These are phyloP conservation scores for Botryotinia convoluta DNA, from an alignment of 2,329 filamentous ascomycete species.

Conservation along the genomic window DNA sequence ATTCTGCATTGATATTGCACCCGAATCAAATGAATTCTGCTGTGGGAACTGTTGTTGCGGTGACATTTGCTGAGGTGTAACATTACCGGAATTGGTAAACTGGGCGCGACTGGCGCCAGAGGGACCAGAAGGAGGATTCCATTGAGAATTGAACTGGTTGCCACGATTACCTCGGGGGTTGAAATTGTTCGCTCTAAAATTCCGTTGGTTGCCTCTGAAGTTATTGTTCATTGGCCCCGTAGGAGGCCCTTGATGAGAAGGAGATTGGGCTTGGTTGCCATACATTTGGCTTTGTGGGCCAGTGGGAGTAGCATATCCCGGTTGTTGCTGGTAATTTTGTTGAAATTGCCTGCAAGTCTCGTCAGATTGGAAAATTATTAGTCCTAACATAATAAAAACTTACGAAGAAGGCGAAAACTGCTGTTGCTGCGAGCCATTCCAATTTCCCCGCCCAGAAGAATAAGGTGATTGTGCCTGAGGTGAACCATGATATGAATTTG, in stretches of 20 bases:
- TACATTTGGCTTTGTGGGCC: slow-evolving; percentile 56
- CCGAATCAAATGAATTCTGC: slow-evolving; percentile 27
- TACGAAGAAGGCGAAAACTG: slow-evolving; percentile 48
- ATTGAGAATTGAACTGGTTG: slow-evolving; percentile 65
- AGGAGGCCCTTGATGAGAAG: slow-evolving; percentile 53
- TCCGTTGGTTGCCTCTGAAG: slow-evolving; percentile 48
- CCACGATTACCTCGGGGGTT: slow-evolving; percentile 42
- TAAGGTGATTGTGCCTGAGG: slow-evolving; percentile 63
- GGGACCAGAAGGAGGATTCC: slow-evolving; percentile 55
- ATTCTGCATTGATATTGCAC: slow-evolving; percentile 36
- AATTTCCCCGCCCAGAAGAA: slow-evolving; percentile 51
- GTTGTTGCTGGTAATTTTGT: slow-evolving; percentile 58
- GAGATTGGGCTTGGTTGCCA: slow-evolving; percentile 43
- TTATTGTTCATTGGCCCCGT: slow-evolving; percentile 55
- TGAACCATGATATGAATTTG: slow-evolving; percentile 56
- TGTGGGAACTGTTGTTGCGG: slow-evolving; percentile 35
- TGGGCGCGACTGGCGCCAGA: slow-evolving; percentile 51
- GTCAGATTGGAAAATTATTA: slow-evolving; percentile 39
- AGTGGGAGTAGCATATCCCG: slow-evolving; percentile 51
- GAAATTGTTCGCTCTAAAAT: slow-evolving; percentile 60
- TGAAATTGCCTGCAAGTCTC: slow-evolving; percentile 53
- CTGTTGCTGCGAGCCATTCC: slow-evolving; percentile 45
- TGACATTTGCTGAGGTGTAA: slow-evolving; percentile 38
- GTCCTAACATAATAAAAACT: slow-evolving; percentile 30
- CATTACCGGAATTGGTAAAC: slow-evolving; percentile 42